These are phyloP conservation scores for Clavispora fructus DNA, from an alignment of 805 yeast genomes.

Conservation along the genomic window DNA sequence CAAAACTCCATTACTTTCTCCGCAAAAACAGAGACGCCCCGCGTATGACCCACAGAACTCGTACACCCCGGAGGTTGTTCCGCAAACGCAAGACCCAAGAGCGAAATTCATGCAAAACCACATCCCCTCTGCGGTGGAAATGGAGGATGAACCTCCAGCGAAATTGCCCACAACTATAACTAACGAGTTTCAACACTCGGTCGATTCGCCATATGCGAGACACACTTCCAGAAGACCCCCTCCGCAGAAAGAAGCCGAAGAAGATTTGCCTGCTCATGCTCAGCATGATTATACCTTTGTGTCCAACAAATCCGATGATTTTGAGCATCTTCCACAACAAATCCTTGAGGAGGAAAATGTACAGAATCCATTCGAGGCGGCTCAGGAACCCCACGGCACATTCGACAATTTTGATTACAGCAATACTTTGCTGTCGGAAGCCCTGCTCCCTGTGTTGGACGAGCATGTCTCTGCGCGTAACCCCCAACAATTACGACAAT, in stretches of 20 bases:
- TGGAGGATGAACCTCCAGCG: conserved; percentile 10
- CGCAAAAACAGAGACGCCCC: neutral
- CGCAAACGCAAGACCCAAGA: conserved; percentile 1
- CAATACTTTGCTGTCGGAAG: conserved; percentile 6
- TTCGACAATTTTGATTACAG: conserved; percentile 26
- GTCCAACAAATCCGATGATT: conserved; percentile 18
- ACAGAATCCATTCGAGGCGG: conserved; percentile 6
- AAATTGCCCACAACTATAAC: conserved; percentile 28
- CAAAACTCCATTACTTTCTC: neutral
- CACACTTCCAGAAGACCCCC: conserved; percentile 10
- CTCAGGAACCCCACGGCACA: conserved; percentile 1
- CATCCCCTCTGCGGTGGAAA: neutral
- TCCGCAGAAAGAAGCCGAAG: conserved; percentile 5
- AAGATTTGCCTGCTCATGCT: conserved; percentile 1
- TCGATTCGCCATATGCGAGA: conserved; percentile 20
- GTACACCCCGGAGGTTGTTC: conserved; percentile 3
- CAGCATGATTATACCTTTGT: conserved; percentile 18
- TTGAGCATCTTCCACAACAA: conserved; percentile 2
- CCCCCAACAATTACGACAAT: neutral
- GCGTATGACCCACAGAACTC: conserved; percentile 3
- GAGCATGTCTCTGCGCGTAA: neutral
- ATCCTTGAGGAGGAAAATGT: neutral
- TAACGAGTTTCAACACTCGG: conserved; percentile 23
- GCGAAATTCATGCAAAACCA: neutral
- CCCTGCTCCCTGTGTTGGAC: neutral